Evolutionary conservation across 2,329 filamentous ascomycete genomes (phyloP).

Genomic region (Aureobasidium mangrovei): DNA sequence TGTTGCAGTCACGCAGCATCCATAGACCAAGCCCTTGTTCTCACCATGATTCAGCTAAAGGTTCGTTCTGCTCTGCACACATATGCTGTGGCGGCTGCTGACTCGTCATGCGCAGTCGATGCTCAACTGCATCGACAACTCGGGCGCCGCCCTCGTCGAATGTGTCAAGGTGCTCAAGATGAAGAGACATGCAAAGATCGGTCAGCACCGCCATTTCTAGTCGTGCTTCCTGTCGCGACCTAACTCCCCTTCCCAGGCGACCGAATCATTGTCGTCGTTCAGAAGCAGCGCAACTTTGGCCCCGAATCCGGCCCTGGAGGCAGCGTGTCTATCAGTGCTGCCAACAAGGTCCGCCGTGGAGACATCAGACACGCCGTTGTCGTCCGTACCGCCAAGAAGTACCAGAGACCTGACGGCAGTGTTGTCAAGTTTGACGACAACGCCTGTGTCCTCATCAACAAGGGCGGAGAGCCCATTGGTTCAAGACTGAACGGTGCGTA

Average conservation of each 20-base stretch:
- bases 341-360: slow-evolving; percentile 90
- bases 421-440: slow-evolving; percentile 95
- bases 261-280: slow-evolving; percentile 92
- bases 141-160: slow-evolving; percentile 92
- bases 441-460: slow-evolving; percentile 94
- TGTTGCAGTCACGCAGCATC: neutral
- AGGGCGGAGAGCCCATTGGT: slow-evolving; percentile 90
- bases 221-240: neutral
- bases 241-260: slow-evolving; percentile 54
- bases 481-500: slow-evolving; percentile 70
- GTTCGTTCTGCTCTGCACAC: slow-evolving; percentile 18
- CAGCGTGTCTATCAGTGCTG: slow-evolving; percentile 61
- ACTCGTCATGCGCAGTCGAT: slow-evolving; percentile 56
- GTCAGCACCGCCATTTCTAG: slow-evolving; percentile 43
- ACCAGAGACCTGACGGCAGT: slow-evolving; percentile 78
- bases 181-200: slow-evolving; percentile 80
- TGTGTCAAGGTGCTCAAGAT: slow-evolving; percentile 89
- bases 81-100: neutral
- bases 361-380: slow-evolving; percentile 95
- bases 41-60: slow-evolving; percentile 66
- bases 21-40: neutral
- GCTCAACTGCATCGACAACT: slow-evolving; percentile 99
- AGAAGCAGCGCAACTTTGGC: slow-evolving; percentile 79
- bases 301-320: slow-evolving; percentile 62
- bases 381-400: slow-evolving; percentile 82